Evolutionary conservation across 208 protist genomes (phyloP), one percentile per base, ranked within the genome.

Genomic region (Zelonia costaricensis): DNA sequence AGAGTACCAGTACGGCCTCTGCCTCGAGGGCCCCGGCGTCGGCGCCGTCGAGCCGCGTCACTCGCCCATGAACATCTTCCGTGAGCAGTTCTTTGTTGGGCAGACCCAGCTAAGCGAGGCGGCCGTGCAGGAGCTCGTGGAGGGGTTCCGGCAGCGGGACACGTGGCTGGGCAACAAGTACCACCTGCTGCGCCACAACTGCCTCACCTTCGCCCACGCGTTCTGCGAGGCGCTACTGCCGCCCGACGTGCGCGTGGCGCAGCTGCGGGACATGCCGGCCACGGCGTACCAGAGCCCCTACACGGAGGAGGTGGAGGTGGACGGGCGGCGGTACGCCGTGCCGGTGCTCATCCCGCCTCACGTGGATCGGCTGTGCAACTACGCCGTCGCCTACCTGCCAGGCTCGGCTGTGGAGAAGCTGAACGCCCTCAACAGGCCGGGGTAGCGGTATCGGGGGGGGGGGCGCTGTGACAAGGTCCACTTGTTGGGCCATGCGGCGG

Each of bases 181-280:
- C 52, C 75, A 91, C 35, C 45, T 92, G n/a, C 51, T 91, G 4
- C 36, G 57, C 27, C 74, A 87, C 78, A 94, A 94, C 74, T 94
- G 88, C 69, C 74, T 87, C 35, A 58, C 84, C 69, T 94, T 92
- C 45, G 67, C 80, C 0, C 73, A 76, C 60, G 51, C 49, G 12
- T 69, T 91, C 18, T 70, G 69, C 5, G 27, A 27, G 33, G 64
- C 53, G 6, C 72, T 94, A 33, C 62, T 89, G 13, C 76, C 86
- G 6, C 72, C 66, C 0, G 62, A 72, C 3, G 63, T 73, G 39
- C 74, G 77, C 6, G 42, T 60, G 38, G 56, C 56, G 13, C 75
- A 79, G 62, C 22, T 52, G 45, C 42, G 48, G 18, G 7, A 15
- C 15, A 33, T 33, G 36, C 10, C 15, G 12, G 12, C 61, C 2